Conservation (phyloP, 1,284 basidiomycete species). For the Tilletia setariae region DNA sequence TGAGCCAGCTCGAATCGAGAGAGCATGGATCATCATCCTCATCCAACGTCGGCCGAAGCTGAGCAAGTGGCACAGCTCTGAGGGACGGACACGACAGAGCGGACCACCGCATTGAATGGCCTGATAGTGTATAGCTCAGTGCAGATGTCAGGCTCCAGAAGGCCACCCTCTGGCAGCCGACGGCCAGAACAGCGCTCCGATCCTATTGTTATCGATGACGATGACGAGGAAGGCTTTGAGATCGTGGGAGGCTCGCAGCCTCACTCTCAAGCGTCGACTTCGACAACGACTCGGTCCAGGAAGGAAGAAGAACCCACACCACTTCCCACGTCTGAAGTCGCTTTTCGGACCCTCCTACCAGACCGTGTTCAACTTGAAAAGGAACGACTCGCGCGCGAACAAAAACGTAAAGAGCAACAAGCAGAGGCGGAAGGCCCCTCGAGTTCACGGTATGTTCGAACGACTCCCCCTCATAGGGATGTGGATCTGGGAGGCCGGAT, state of each 20-base stretch:
- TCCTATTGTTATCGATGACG: neutral
- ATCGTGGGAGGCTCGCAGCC: slow-evolving; percentile 4
- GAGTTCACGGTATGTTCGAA: too few species aligned
- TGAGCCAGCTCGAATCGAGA: too few species aligned
- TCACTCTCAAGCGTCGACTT: neutral
- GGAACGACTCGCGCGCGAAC: slow-evolving; percentile 35
- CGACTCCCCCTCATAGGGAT: too few species aligned
- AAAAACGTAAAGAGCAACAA: slow-evolving; percentile 25
- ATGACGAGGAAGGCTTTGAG: slow-evolving; percentile 7
- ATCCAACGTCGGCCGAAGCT: too few species aligned
- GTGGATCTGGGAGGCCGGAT: too few species aligned
- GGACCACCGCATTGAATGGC: too few species aligned
- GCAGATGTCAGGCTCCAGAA: too few species aligned
- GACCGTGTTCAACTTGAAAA: slow-evolving; percentile 40
- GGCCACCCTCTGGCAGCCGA: neutral
- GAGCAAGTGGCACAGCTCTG: too few species aligned
- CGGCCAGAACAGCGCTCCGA: neutral
- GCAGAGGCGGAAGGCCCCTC: slow-evolving; percentile 10
- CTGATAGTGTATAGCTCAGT: too few species aligned
- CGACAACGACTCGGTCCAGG: neutral
- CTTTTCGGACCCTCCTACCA: slow-evolving; percentile 25
- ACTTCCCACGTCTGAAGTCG: neutral
- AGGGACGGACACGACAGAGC: too few species aligned
- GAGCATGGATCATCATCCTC: too few species aligned
- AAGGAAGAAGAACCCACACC: neutral